Conservation (phyloP, 805 yeast genomes). For the Scheffersomyces stipitis region DNA sequence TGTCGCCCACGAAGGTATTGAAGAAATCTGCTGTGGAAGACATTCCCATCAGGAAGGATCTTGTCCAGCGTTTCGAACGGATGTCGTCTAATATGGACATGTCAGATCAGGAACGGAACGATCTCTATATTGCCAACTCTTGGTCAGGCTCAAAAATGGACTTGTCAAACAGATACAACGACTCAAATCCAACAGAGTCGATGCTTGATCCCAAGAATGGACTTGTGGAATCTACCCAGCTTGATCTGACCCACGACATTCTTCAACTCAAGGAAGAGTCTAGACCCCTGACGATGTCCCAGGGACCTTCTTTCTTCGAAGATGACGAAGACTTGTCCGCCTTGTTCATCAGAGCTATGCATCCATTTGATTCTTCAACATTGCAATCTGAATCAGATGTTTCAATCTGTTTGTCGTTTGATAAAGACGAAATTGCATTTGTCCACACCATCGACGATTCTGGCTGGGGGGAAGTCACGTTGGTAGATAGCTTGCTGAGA, state of each 20-base stretch:
- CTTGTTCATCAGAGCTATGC: conserved; percentile 57
- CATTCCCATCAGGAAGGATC: conserved; percentile 28
- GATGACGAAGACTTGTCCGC: conserved; percentile 49
- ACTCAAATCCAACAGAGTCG: conserved; percentile 16
- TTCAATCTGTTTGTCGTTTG: conserved; percentile 71
- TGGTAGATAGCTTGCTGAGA: conserved; percentile 58
- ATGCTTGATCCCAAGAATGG: conserved; percentile 14
- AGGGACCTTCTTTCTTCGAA: not conserved
- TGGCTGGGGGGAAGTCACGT: conserved; percentile 87
- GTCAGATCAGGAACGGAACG: conserved; percentile 17
- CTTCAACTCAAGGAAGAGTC: too few species aligned
- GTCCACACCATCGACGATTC: conserved; percentile 77
- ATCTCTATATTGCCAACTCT: conserved; percentile 13
- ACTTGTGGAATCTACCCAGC: too few species aligned
- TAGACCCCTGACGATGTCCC: not conserved
- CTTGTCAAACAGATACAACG: conserved; percentile 12
- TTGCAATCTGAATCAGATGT: conserved; percentile 66
- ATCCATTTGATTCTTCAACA: conserved; percentile 56
- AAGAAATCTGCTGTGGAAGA: conserved; percentile 16
- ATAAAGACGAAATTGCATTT: conserved; percentile 68
- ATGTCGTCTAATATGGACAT: conserved; percentile 6
- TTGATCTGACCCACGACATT: too few species aligned
- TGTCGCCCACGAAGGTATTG: conserved; percentile 2
- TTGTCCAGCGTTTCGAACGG: conserved; percentile 18
- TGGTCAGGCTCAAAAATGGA: conserved; percentile 6